Evolutionary conservation across 768 basidiomycete genomes (phyloP).

Genomic region (Panaeolus papilionaceus): DNA sequence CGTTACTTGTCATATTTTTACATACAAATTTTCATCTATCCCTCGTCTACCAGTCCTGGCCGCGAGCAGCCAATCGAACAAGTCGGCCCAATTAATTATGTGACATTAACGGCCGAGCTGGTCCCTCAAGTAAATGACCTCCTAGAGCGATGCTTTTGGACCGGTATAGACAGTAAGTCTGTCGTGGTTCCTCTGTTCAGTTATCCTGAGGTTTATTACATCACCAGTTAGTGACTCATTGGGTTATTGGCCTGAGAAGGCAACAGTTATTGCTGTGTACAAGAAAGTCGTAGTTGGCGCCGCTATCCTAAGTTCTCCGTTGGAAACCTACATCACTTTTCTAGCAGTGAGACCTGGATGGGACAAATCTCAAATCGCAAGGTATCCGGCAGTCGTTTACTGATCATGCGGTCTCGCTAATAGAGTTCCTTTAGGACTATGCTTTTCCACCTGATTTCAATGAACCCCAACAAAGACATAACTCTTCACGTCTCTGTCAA

Average conservation of each 20-base stretch:
- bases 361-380: slow-evolving; percentile 82
- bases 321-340: slow-evolving; percentile 85
- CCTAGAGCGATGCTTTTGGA: slow-evolving; percentile 73
- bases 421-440: slow-evolving; percentile 56
- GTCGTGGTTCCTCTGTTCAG: slow-evolving; percentile 13
- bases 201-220: slow-evolving; percentile 4
- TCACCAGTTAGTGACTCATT: slow-evolving; percentile 71
- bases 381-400: slow-evolving; percentile 44
- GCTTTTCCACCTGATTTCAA: slow-evolving; percentile 75
- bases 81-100: slow-evolving; percentile 66
- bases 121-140: slow-evolving; percentile 76
- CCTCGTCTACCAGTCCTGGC: slow-evolving; percentile 52
- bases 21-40: slow-evolving; percentile 6
- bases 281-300: slow-evolving; percentile 74
- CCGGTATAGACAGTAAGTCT: slow-evolving; percentile 71
- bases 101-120: slow-evolving; percentile 62
- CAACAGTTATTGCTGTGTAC: slow-evolving; percentile 79
- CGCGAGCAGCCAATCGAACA: slow-evolving; percentile 49
- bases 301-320: slow-evolving; percentile 78
- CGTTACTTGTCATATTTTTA: slow-evolving; percentile 30
- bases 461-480: slow-evolving; percentile 79
- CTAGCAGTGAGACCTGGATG: slow-evolving; percentile 80
- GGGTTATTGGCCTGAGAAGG: slow-evolving; percentile 70
- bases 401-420: slow-evolving; percentile 15
- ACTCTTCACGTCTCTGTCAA: slow-evolving; percentile 85